Evolutionary conservation across 2,329 filamentous ascomycete genomes (phyloP), one percentile per base, ranked within the genome.

Genomic region (Neopestalotiopsis sp.): DNA sequence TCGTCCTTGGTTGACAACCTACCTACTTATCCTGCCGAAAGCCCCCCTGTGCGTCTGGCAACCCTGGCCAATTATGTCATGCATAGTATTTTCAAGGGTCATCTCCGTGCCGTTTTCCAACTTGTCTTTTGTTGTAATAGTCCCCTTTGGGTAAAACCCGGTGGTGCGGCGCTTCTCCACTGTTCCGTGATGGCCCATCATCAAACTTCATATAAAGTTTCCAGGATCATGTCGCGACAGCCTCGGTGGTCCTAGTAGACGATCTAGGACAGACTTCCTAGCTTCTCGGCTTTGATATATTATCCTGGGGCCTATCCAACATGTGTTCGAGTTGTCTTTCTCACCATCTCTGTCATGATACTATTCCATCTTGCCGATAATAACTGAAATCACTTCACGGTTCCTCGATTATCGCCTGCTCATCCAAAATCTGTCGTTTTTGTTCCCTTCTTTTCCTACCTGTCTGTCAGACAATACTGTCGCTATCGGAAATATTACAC

Each of bases 31-130:
- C 71, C 65, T 71, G 70, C 67, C 71, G 69, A 69, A 61, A 60
- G 69, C 58, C 69, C 45, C 45, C 69, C 69, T 70, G 62, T 65
- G 67, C 69, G 66, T 70, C 65, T 72, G 60, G 10, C 59, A 52
- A 52, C 49, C 72, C 76, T 73, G 73, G 69, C 72, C 73, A 70
- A 83, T 83, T 83, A 83, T 84, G 81, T 82, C 82, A 83, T 83
- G 82, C 81, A 75, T 73, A 72, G 79, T 79, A 78, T 76, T 76
- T 73, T 74, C 69, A 76, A 76, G 73, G 71, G 73, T 73, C 76
- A 80, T 80, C 76, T 72, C 76, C 77, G 72, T 72, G 78, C 74
- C 73, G 77, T 74, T 79, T 38, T 76, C 73, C 77, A 74, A 77
- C 76, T 78, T 78, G 72, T 67, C 70, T 67, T 69, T 57, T 42